These are phyloP conservation scores for Axilococcus clingmanii DNA, from an alignment of 139 green algal species.

Conservation along the genomic window DNA sequence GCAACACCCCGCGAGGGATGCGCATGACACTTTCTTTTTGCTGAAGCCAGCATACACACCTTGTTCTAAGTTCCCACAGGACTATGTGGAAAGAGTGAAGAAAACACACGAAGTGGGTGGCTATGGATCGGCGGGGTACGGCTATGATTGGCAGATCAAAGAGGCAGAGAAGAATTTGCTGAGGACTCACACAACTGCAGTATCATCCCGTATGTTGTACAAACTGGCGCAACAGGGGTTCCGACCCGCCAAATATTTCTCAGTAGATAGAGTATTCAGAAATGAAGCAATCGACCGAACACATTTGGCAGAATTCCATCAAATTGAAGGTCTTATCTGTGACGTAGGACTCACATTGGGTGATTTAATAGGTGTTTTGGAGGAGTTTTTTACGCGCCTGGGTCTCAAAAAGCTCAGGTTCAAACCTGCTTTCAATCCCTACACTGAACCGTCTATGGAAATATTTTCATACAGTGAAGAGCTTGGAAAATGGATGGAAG, in stretches of 20 bases:
- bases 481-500: slow-evolving; percentile 97
- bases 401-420: slow-evolving; percentile 95
- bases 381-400: slow-evolving; percentile 88
- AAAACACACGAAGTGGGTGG: slow-evolving; percentile 75
- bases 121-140: slow-evolving; percentile 80
- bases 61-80: slow-evolving; percentile 40
- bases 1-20: slow-evolving; percentile 93
- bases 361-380: slow-evolving; percentile 81
- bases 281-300: slow-evolving; percentile 98
- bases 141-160: slow-evolving; percentile 79
- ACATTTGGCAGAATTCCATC: slow-evolving; percentile 98
- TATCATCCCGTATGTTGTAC: slow-evolving; percentile 94
- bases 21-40: slow-evolving; percentile 99
- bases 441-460: slow-evolving; percentile 99
- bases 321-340: slow-evolving; percentile 71
- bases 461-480: slow-evolving; percentile 96
- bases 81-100: slow-evolving; percentile 85
- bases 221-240: slow-evolving; percentile 64
- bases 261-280: slow-evolving; percentile 96
- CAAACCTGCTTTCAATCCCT: slow-evolving; percentile 99
- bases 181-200: slow-evolving; percentile 96
- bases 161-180: slow-evolving; percentile 98
- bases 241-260: slow-evolving; percentile 80
- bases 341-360: slow-evolving; percentile 81
- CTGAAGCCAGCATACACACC: slow-evolving; percentile 61